phyloP scores from a whole-genome alignment of 495 filamentous ascomycete genomes.

The Penicillium soppii region DNA sequence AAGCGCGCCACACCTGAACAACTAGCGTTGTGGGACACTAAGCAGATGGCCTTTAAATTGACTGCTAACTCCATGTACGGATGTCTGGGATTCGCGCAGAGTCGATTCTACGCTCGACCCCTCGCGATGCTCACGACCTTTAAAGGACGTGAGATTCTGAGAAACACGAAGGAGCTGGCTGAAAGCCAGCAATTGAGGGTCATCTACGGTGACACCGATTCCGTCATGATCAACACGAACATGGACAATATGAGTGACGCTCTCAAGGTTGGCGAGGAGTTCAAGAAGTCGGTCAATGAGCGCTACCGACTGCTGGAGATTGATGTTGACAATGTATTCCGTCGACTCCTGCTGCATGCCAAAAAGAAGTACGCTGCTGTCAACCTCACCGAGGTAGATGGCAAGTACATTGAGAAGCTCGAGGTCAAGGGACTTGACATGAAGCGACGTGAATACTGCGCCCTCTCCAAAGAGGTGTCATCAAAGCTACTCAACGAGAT shows the following conservation, averaged over 20 bases:
- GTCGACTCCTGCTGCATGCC: slow-evolving; percentile 86
- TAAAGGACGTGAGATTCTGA: slow-evolving; percentile 96
- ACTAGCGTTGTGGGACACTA: slow-evolving; percentile 95
- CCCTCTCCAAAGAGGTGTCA: slow-evolving; percentile 89
- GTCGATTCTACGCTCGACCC: slow-evolving; percentile 93
- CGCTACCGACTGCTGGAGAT: slow-evolving; percentile 89
- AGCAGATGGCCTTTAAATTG: slow-evolving; percentile 92
- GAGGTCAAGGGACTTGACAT: slow-evolving; percentile 99
- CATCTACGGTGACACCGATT: slow-evolving; percentile 98
- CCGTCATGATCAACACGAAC: slow-evolving; percentile 99
- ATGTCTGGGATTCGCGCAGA: slow-evolving; percentile 92
- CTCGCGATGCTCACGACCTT: slow-evolving; percentile 94
- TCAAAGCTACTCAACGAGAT: slow-evolving; percentile 81
- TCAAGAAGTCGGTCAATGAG: slow-evolving; percentile 81
- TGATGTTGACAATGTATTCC: slow-evolving; percentile 97
- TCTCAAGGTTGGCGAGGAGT: slow-evolving; percentile 79
- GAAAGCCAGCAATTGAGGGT: slow-evolving; percentile 85
- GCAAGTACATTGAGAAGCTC: slow-evolving; percentile 89
- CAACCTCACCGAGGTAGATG: slow-evolving; percentile 85
- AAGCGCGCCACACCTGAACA: slow-evolving; percentile 82
- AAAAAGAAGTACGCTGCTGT: slow-evolving; percentile 99
- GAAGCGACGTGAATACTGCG: slow-evolving; percentile 94
- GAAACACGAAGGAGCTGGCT: slow-evolving; percentile 90
- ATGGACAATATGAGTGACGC: slow-evolving; percentile 90
- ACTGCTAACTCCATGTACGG: slow-evolving; percentile 99